These are phyloP conservation scores for Dioscorea zingiberensis DNA, from an alignment of 106 monocot species.

Conservation along the genomic window DNA sequence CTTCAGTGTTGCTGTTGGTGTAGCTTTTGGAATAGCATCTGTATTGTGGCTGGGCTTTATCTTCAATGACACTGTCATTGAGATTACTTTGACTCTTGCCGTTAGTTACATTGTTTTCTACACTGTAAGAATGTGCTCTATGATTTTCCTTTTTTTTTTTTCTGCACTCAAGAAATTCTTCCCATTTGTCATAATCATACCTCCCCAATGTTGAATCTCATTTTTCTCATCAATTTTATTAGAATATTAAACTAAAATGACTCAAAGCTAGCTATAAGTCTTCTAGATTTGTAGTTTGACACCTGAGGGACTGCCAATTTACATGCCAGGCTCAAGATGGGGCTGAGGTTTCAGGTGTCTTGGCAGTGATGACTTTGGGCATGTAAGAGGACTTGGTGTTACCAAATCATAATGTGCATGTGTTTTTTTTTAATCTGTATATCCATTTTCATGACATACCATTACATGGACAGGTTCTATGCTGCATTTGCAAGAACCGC, in stretches of 20 bases:
- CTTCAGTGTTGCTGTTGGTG: slow-evolving; percentile 84
- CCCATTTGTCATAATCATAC: not conserved
- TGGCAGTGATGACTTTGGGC: slow-evolving; percentile 96
- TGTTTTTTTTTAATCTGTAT: not conserved
- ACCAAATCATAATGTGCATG: not conserved
- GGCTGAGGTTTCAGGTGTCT: slow-evolving; percentile 81
- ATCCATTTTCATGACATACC: slow-evolving; percentile 1
- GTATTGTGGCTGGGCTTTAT: slow-evolving; percentile 92
- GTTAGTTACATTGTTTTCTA: slow-evolving; percentile 91
- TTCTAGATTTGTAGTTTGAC: not conserved
- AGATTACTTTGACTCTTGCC: slow-evolving; percentile 87
- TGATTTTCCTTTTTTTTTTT: not conserved
- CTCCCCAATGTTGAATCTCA: too few relatives aligned
- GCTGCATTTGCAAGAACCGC: slow-evolving; percentile 91
- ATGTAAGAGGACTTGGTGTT: slow-evolving; percentile 61
- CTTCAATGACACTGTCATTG: slow-evolving; percentile 98
- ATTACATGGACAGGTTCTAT: slow-evolving; percentile 66
- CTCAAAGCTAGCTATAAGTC: too few relatives aligned
- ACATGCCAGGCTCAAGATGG: slow-evolving; percentile 74
- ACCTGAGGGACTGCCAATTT: not conserved
- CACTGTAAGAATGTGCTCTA: slow-evolving; percentile 49
- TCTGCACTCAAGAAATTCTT: not conserved
- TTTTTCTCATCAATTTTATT: too few relatives aligned
- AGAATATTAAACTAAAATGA: too few relatives aligned
- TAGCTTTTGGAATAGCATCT: slow-evolving; percentile 91